Percentiles rank a stretch among this genome's conserved stretches.
phyloP scores from a whole-genome alignment of 805 yeast species.

The Kluyveromyces siamensis region DNA sequence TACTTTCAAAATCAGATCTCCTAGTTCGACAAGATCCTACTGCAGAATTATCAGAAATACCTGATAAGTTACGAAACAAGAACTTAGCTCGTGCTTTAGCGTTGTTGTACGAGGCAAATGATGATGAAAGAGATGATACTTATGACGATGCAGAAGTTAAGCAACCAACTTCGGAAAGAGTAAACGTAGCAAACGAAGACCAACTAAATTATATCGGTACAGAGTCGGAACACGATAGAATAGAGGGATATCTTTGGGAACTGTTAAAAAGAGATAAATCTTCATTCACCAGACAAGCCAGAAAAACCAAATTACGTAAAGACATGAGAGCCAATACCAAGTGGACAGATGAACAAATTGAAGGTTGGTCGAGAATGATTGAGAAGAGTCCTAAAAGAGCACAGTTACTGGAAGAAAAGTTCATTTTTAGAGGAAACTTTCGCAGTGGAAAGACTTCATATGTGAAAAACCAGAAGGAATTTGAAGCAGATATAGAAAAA shows the following conservation, averaged over 20 bases:
- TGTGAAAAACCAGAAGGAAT: conserved; percentile 18
- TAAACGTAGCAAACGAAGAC: conserved; percentile 9
- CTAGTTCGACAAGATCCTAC: conserved; percentile 7
- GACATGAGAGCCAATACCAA: conserved; percentile 42
- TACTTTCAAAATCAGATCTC: conserved; percentile 5
- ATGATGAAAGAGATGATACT: conserved; percentile 81
- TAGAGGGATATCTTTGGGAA: conserved; percentile 50
- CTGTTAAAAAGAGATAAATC: conserved; percentile 42
- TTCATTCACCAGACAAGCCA: conserved; percentile 37
- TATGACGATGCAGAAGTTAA: conserved; percentile 42
- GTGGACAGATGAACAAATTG: conserved; percentile 88
- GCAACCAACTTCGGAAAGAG: conserved; percentile 12
- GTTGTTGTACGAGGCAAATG: conserved; percentile 63
- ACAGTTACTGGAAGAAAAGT: conserved; percentile 53
- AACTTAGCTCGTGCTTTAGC: conserved; percentile 53
- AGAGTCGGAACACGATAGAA: conserved; percentile 30
- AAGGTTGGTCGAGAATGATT: conserved; percentile 84
- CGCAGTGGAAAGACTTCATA: conserved; percentile 25
- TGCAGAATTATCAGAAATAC: conserved; percentile 20
- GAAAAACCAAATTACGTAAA: conserved; percentile 45
- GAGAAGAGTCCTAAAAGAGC: conserved; percentile 55
- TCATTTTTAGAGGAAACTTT: conserved; percentile 37
- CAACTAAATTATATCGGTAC: conserved; percentile 3
- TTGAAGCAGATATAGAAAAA: conserved; percentile 3
- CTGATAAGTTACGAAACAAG: conserved; percentile 44